Base-by-base conservation (phyloP, 139 green algal species). In the Eudorina sp. region DNA sequence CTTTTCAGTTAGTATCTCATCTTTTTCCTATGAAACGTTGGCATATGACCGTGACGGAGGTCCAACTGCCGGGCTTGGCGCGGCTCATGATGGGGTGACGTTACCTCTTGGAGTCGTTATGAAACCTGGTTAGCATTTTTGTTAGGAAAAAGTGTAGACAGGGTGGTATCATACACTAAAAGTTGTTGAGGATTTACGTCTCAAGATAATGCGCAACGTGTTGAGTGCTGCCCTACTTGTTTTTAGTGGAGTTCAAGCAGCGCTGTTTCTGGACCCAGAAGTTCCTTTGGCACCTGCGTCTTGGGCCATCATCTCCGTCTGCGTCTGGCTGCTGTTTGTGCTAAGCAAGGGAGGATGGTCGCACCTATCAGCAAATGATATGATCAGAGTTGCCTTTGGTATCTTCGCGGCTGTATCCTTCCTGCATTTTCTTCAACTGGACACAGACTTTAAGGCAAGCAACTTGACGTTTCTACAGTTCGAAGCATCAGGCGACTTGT, bases 321-420 rank as follows among this genome's bases (percentile, higher is more conserved):
- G 78, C 78, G 21, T 55, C 36, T 85, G 78, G 78, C 41, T 75
- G 25, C 55, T 85, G 1, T 72, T 85, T 40, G 78, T 85, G 25
- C 55, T 85, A 2, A 72, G 53, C 40, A 74, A 74, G 41, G 78
- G 78, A 2, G 78, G 78, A 45, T 85, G 78, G 78, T 29, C 55
- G 27, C 25, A 45, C 14, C 40, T 85, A 18, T 25, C 55, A 0
- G 3, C 11, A 18, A 69, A 14, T 14, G 78, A 75, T 4, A 58
- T 23, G 29, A 84, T 53, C 13, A 53, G 77, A 4, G 72, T 84
- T 48, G 36, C 6, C 1, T 72, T 84, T 29, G 77, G 77, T 29
- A 70, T 84, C 7, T 38, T 40, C 23, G 77, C 77, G 3, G 53
- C 78, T 34, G 41, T 74, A 7, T 9, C 13, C 4, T 85, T 85